These are phyloP conservation scores for Talaromyces wortmannii DNA, from an alignment of 495 filamentous ascomycete species.

Conservation along the genomic window DNA sequence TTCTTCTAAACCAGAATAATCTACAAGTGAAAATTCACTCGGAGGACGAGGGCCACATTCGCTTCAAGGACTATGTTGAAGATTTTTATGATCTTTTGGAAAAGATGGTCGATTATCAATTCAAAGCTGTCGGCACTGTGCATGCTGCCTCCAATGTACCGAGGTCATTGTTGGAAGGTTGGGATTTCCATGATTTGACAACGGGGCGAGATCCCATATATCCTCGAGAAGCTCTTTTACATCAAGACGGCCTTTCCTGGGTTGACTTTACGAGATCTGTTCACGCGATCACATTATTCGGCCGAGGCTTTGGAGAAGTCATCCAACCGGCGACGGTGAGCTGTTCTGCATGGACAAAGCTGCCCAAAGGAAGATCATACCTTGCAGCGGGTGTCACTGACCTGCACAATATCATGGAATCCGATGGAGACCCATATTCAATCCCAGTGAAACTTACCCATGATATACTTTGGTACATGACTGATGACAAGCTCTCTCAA, in stretches of 20 bases:
- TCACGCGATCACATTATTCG: constrained; percentile 21
- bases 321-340: constrained; percentile 5
- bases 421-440: constrained; percentile 4
- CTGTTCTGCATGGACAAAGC: constrained; percentile 14
- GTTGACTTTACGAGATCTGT: constrained; percentile 17
- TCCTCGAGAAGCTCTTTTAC: constrained; percentile 13
- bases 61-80: constrained; percentile 14
- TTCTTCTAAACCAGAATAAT: constrained; percentile 12
- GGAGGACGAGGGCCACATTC: constrained; percentile 5
- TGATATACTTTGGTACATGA: constrained; percentile 1
- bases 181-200: constrained; percentile 24
- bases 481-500: background rate
- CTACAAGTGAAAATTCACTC: constrained; percentile 11
- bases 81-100: constrained; percentile 17
- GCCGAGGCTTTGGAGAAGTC: constrained; percentile 22
- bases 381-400: constrained; percentile 17
- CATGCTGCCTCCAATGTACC: constrained; percentile 4
- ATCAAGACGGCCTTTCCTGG: constrained; percentile 15
- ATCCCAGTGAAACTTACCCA: background rate
- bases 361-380: constrained; percentile 17
- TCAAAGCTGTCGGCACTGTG: background rate
- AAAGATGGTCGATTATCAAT: constrained; percentile 22
- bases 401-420: constrained; percentile 17
- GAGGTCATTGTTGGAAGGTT: constrained; percentile 21
- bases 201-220: constrained; percentile 12